These are phyloP conservation scores for Lecanicillium sp. DNA, from an alignment of 2,329 filamentous ascomycete genomes.

Conservation along the genomic window DNA sequence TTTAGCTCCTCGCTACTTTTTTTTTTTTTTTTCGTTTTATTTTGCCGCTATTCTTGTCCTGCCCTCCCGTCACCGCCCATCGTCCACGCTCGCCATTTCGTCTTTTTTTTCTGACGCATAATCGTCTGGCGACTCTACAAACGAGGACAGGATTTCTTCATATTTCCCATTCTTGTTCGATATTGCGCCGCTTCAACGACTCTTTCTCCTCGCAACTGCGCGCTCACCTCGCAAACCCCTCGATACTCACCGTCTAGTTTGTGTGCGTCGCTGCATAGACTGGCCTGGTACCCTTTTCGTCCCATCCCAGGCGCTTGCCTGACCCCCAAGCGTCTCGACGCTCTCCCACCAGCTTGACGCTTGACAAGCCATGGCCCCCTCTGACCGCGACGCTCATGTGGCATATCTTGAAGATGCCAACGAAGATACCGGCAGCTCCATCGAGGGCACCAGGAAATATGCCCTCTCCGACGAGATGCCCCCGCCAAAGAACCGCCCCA, in stretches of 20 bases:
- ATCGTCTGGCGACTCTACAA: neutral
- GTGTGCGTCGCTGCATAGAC: neutral
- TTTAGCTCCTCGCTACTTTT: slow-evolving; percentile 1
- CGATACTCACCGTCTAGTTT: neutral
- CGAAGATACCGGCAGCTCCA: slow-evolving; percentile 42
- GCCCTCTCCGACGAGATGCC: slow-evolving; percentile 39
- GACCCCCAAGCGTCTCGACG: slow-evolving; percentile 10
- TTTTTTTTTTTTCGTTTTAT: slow-evolving; percentile 1
- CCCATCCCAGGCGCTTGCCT: slow-evolving; percentile 11
- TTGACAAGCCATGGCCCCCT: slow-evolving; percentile 42
- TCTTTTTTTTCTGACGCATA: slow-evolving; percentile 6
- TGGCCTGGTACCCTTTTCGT: slow-evolving; percentile 2
- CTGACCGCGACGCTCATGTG: slow-evolving; percentile 27
- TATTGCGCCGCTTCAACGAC: slow-evolving; percentile 6
- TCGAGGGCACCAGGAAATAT: slow-evolving; percentile 36
- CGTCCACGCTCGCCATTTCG: slow-evolving; percentile 9
- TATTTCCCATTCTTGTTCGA: neutral
- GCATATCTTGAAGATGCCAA: slow-evolving; percentile 48
- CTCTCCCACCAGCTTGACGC: neutral
- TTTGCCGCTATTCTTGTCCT: slow-evolving; percentile 11
- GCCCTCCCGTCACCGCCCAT: slow-evolving; percentile 13
- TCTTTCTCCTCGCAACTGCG: too few relatives aligned
- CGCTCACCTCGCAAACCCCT: too few relatives aligned
- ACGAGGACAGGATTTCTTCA: neutral
- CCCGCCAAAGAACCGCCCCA: slow-evolving; percentile 41